Evolutionary conservation across 1,284 basidiomycete species (phyloP).

Genomic region (Austropuccinia psidii): DNA sequence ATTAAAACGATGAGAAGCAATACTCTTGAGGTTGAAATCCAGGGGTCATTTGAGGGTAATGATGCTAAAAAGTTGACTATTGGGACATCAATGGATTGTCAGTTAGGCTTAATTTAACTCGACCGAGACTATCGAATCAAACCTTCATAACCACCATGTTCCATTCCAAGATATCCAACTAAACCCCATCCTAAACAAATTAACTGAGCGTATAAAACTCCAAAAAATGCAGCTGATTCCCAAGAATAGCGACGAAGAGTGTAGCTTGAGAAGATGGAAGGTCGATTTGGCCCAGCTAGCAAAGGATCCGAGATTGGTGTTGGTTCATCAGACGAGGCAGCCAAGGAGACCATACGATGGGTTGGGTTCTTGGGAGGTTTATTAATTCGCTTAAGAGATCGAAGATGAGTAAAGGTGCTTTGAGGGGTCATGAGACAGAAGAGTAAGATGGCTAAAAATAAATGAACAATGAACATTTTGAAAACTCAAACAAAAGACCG

Average conservation of each 20-base stretch:
- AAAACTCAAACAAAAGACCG: too few relatives aligned
- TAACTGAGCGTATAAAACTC: conserved; percentile 38
- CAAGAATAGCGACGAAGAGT: conserved; percentile 41
- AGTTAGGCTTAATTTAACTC: neutral
- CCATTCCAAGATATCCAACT: conserved; percentile 42
- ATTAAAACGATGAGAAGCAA: conserved; percentile 41
- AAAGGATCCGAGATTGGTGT: neutral
- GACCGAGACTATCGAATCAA: neutral
- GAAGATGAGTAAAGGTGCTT: conserved; percentile 39
- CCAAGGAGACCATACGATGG: conserved; percentile 19
- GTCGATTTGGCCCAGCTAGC: neutral
- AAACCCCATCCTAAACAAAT: conserved; percentile 43
- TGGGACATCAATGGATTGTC: neutral
- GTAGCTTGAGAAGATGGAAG: conserved; percentile 38
- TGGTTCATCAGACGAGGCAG: neutral
- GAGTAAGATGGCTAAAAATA: conserved; percentile 36
- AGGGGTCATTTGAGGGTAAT: conserved; percentile 41
- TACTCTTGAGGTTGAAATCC: conserved; percentile 40
- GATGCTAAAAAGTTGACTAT: conserved; percentile 41
- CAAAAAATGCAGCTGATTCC: conserved; percentile 42
- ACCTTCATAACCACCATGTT: conserved; percentile 33
- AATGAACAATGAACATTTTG: neutral
- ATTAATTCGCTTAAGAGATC: conserved; percentile 36
- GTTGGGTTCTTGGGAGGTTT: conserved; percentile 1
- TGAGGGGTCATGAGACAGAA: conserved; percentile 39